phyloP scores from a whole-genome alignment of 1,284 basidiomycete species.

The Pseudozyma sp. region DNA sequence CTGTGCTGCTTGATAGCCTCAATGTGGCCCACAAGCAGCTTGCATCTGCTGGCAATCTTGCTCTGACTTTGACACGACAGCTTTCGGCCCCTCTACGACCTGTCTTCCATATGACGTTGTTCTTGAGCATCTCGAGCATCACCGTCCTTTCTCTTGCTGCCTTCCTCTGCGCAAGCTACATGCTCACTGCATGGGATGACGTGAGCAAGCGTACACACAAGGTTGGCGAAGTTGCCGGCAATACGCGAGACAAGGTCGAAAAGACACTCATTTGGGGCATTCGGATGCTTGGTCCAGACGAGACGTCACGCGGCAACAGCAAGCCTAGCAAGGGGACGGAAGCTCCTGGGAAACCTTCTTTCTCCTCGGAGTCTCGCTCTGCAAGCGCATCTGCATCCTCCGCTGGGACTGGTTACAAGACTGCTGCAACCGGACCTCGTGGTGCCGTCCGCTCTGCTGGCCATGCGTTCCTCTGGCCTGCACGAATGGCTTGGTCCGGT shows the following conservation, averaged over 20 bases:
- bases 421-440: neutral
- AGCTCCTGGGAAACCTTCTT: neutral
- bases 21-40: constrained; percentile 59
- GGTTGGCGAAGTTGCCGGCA: constrained; percentile 40
- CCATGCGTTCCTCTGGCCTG: constrained; percentile 28
- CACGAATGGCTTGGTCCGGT: constrained; percentile 32
- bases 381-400: neutral
- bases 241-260: constrained; percentile 38
- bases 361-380: constrained; percentile 2
- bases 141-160: constrained; percentile 50
- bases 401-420: neutral
- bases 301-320: neutral
- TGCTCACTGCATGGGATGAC: constrained; percentile 61
- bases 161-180: constrained; percentile 56
- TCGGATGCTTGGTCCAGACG: constrained; percentile 35
- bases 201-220: constrained; percentile 35
- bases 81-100: constrained; percentile 56
- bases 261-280: constrained; percentile 46
- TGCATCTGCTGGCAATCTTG: constrained; percentile 51
- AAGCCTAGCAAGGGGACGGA: neutral
- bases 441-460: constrained; percentile 9
- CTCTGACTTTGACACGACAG: constrained; percentile 56
- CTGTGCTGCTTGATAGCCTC: constrained; percentile 49
- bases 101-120: constrained; percentile 55
- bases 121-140: constrained; percentile 59